Conservation (phyloP, 176 grass and related monocot genomes). For the Rhynchospora pubera region DNA sequence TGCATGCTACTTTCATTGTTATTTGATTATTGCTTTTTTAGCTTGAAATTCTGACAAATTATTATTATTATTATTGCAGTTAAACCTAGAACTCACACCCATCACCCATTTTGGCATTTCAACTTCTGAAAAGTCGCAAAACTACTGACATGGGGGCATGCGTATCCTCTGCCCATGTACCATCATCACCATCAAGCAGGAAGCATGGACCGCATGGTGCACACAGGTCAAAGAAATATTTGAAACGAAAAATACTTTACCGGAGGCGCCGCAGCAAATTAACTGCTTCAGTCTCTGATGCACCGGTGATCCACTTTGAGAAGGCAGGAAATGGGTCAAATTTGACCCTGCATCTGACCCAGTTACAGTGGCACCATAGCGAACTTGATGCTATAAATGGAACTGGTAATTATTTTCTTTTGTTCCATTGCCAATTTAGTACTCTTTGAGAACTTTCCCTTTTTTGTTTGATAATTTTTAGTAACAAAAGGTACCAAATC, state of each 20-base stretch:
- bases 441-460: background rate
- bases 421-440: background rate
- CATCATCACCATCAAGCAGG: slow-evolving; percentile 12
- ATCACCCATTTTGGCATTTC: background rate
- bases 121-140: background rate
- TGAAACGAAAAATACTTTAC: slow-evolving; percentile 30
- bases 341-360: slow-evolving; percentile 72
- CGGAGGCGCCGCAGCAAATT: slow-evolving; percentile 51
- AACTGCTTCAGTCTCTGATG: slow-evolving; percentile 45
- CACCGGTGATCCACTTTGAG: slow-evolving; percentile 29
- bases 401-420: slow-evolving; percentile 38
- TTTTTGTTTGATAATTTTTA: background rate
- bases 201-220: background rate
- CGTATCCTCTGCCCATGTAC: background rate
- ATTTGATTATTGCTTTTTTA: background rate
- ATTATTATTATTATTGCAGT: background rate
- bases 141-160: slow-evolving; percentile 18
- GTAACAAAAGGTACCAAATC: background rate
- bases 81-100: background rate
- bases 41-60: background rate
- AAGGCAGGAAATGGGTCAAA: slow-evolving; percentile 55
- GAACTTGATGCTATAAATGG: slow-evolving; percentile 67
- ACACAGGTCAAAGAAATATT: slow-evolving; percentile 11
- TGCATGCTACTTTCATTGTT: background rate
- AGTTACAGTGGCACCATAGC: slow-evolving; percentile 88